Percentiles rank a stretch among this genome's conserved stretches.
Conservation (phyloP, 2,329 filamentous ascomycete genomes). For the Fusarium anguioides region DNA sequence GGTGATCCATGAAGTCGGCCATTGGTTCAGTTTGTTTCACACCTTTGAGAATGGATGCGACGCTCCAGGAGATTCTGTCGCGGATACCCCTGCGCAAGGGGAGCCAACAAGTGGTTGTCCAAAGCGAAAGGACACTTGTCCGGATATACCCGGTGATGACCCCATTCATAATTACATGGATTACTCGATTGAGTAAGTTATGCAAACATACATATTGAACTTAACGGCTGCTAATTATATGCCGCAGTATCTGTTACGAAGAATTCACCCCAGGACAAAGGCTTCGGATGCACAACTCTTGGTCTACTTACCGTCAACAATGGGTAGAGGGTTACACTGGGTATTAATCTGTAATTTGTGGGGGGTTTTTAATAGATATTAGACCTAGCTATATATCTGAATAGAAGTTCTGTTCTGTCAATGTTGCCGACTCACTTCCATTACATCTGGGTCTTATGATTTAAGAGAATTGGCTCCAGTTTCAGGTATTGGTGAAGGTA, state of each 20-base stretch:
- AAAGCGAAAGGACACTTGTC: neutral
- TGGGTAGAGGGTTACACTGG: neutral
- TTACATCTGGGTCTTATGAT: no score
- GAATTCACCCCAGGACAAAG: conserved; percentile 3
- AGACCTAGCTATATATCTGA: neutral
- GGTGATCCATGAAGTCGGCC: neutral
- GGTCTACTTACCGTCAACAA: neutral
- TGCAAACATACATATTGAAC: rapidly evolving
- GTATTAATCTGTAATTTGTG: neutral
- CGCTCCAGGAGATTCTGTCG: neutral
- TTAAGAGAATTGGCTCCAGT: no score
- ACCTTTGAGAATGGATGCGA: neutral
- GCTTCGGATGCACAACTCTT: neutral
- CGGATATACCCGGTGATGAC: neutral
- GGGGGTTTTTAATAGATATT: neutral
- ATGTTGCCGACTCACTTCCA: no score
- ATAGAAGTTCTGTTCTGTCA: neutral
- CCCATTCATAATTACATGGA: conserved; percentile 11
- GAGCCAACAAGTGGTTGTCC: neutral
- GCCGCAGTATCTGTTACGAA: neutral
- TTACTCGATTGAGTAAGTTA: conserved; percentile 3
- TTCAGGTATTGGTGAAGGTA: no score
- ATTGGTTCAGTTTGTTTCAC: conserved; percentile 8
- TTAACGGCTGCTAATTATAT: neutral
- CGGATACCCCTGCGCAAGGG: neutral